Percentiles rank a stretch among this genome's conserved stretches.
Evolutionary conservation across 1,284 basidiomycete genomes (phyloP).

Genomic region (Apiotrichum brassicae): DNA sequence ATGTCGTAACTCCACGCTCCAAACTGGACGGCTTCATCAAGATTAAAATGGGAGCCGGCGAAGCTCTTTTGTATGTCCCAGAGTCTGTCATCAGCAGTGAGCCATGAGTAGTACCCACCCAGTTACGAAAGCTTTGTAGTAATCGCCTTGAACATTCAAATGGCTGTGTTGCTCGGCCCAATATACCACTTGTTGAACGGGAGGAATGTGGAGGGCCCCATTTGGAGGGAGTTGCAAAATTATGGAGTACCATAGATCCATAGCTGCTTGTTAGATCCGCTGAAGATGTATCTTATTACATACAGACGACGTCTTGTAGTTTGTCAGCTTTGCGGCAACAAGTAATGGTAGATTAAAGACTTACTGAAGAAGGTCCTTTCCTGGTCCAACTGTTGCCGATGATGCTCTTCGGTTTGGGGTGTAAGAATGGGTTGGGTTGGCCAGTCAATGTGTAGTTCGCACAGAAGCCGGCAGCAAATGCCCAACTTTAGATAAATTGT

Average conservation of each 20-base stretch:
- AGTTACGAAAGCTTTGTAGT: constrained; percentile 5
- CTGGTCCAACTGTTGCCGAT: not conserved
- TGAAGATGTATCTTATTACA: not conserved
- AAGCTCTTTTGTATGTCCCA: constrained; percentile 11
- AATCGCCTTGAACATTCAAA: constrained; percentile 6
- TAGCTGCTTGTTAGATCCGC: constrained; percentile 4
- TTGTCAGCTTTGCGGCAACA: too few relatives aligned
- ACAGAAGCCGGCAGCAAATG: constrained; percentile 21
- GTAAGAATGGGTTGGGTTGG: not conserved
- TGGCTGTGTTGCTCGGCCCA: constrained; percentile 11
- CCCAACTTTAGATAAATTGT: constrained; percentile 23
- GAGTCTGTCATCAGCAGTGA: not conserved
- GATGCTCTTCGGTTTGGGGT: constrained; percentile 6
- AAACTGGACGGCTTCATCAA: not conserved
- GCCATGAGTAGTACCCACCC: constrained; percentile 1
- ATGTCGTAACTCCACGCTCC: not conserved
- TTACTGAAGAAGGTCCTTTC: constrained; percentile 11
- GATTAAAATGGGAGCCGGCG: not conserved
- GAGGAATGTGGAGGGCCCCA: not conserved
- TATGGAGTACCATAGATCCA: constrained; percentile 5
- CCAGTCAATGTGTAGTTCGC: constrained; percentile 16
- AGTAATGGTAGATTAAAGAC: not conserved
- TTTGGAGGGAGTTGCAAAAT: constrained; percentile 6
- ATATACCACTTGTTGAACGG: not conserved
- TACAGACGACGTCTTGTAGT: not conserved